Evolutionary conservation across 2,329 filamentous ascomycete species (phyloP).

Genomic region (Orbilia javanica): DNA sequence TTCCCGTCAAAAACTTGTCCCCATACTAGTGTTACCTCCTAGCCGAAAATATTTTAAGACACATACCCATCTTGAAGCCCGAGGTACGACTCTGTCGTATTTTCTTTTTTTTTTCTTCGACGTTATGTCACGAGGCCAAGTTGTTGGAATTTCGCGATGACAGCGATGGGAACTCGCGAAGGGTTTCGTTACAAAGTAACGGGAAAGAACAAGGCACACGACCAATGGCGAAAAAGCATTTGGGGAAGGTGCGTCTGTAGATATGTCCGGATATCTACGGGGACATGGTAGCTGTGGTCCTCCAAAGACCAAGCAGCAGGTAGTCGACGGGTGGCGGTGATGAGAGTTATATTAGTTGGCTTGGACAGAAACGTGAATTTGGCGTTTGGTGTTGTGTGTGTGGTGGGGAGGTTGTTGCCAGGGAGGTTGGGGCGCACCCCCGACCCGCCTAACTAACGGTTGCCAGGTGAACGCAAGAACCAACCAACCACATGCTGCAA

Average conservation of each 20-base stretch:
- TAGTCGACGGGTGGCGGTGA: slow-evolving; percentile 24
- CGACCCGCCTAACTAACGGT: slow-evolving; percentile 36
- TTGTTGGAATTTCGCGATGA: slow-evolving; percentile 16
- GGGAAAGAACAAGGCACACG: slow-evolving; percentile 25
- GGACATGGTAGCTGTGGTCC: slow-evolving; percentile 24
- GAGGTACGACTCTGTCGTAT: slow-evolving; percentile 7
- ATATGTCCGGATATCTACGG: slow-evolving; percentile 56
- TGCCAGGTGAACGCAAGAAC: slow-evolving; percentile 51
- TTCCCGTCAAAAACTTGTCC: slow-evolving; percentile 6
- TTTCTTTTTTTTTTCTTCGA: not conserved
- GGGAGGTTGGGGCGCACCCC: slow-evolving; percentile 46
- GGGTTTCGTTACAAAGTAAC: not conserved
- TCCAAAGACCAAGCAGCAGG: slow-evolving; percentile 13
- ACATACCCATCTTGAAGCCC: slow-evolving; percentile 43
- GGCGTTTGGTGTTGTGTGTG: slow-evolving; percentile 48
- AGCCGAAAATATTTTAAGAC: not conserved
- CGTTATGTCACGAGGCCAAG: not conserved
- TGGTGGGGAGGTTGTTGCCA: slow-evolving; percentile 35
- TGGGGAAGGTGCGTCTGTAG: slow-evolving; percentile 10
- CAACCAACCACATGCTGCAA: slow-evolving; percentile 19
- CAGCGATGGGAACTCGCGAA: not conserved
- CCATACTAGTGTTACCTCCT: not conserved
- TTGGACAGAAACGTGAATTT: slow-evolving; percentile 36
- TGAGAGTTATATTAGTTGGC: slow-evolving; percentile 27
- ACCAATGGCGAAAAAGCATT: slow-evolving; percentile 44